Conservation (phyloP, 768 basidiomycete genomes). For the Tulasnella sp. region DNA sequence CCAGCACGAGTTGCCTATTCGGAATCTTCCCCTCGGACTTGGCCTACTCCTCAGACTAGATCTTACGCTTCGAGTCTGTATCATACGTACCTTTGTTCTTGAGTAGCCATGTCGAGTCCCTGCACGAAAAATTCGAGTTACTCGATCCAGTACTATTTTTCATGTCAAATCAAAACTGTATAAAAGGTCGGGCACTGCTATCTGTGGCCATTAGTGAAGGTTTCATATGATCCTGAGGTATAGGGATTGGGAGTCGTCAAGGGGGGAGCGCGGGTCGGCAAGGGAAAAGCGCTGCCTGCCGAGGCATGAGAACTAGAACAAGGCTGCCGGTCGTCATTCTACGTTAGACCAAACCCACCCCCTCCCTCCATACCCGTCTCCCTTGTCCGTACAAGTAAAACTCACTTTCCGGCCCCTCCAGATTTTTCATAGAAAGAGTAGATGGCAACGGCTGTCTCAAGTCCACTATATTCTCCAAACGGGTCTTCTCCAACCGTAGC, state of each 20-base stretch:
- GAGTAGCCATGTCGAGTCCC: neutral
- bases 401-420: neutral
- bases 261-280: neutral
- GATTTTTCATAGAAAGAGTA: neutral
- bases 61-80: neutral
- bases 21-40: neutral
- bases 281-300: neutral
- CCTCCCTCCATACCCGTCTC: neutral
- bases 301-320: conserved; percentile 13
- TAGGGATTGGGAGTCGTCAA: conserved; percentile 3
- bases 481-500: neutral
- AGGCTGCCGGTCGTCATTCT: conserved; percentile 10
- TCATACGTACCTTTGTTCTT: neutral
- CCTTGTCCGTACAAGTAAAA: neutral
- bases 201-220: neutral
- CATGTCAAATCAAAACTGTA: neutral
- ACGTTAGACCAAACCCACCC: conserved; percentile 21
- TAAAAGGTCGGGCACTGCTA: neutral
- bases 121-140: neutral
- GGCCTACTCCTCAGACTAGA: neutral
- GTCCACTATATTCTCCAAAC: neutral
- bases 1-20: neutral
- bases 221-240: neutral
- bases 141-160: neutral
- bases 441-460: conserved; percentile 12